Conservation (phyloP, 2,329 filamentous ascomycete genomes). For the Trichoderma hamatum region DNA sequence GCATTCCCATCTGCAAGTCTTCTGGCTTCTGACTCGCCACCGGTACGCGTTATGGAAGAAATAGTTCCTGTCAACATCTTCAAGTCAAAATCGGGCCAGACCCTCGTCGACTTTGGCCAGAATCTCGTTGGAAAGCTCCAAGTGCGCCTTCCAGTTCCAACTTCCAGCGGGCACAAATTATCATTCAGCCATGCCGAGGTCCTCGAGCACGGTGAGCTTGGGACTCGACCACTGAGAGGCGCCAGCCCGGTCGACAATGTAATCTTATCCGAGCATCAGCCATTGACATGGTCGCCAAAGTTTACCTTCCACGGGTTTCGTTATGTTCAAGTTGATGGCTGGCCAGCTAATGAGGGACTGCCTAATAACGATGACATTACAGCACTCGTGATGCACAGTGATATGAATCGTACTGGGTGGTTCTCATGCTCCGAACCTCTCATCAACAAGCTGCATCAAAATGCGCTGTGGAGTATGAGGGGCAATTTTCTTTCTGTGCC, state of each 20-base stretch:
- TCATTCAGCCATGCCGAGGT: conserved; percentile 58
- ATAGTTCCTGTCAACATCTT: conserved; percentile 39
- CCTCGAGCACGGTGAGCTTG: conserved; percentile 52
- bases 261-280: conserved; percentile 34
- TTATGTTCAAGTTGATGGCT: conserved; percentile 53
- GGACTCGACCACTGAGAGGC: conserved; percentile 44
- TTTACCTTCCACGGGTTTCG: conserved; percentile 60
- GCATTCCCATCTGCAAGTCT: conserved; percentile 40
- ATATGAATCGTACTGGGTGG: conserved; percentile 53
- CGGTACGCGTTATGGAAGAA: conserved; percentile 44
- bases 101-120: conserved; percentile 59
- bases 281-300: conserved; percentile 46
- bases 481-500: conserved; percentile 62
- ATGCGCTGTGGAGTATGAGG: conserved; percentile 59
- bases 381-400: conserved; percentile 51
- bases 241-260: conserved; percentile 49
- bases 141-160: conserved; percentile 36
- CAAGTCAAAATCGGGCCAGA: conserved; percentile 46
- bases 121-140: conserved; percentile 57
- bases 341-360: conserved; percentile 37
- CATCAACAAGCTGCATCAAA: conserved; percentile 58
- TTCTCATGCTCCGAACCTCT: conserved; percentile 56
- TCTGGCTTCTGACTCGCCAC: conserved; percentile 47
- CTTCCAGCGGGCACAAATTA: conserved; percentile 45
- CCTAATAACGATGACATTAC: conserved; percentile 30